Evolutionary conservation across 1,139 yeast genomes (phyloP).

Genomic region (Saccharomyces pastorianus): DNA sequence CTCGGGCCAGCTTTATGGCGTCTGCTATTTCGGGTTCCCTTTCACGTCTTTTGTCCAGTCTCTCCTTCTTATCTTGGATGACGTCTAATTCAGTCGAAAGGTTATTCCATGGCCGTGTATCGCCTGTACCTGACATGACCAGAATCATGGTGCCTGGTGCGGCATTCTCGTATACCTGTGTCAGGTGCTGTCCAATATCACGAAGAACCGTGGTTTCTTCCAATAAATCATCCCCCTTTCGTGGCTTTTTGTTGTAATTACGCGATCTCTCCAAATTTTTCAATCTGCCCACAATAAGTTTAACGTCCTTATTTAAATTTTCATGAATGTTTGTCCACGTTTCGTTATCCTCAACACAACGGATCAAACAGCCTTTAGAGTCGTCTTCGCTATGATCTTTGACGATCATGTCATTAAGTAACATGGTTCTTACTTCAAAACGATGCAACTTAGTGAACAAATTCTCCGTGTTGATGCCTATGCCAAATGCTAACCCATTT

Average conservation of each 20-base stretch:
- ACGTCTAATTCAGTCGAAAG: slow-evolving; percentile 42
- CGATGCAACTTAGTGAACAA: slow-evolving; percentile 33
- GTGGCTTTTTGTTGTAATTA: slow-evolving; percentile 1
- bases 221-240: slow-evolving; percentile 4
- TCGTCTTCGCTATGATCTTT: slow-evolving; percentile 9
- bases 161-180: slow-evolving; percentile 41
- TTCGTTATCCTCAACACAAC: slow-evolving; percentile 53
- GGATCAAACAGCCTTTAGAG: slow-evolving; percentile 31
- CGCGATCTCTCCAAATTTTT: slow-evolving; percentile 45
- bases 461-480: slow-evolving; percentile 39
- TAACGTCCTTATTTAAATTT: slow-evolving; percentile 33
- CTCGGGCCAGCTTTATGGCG: slow-evolving; percentile 44
- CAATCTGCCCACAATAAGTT: slow-evolving; percentile 47
- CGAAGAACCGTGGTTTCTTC: slow-evolving; percentile 16
- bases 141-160: slow-evolving; percentile 57
- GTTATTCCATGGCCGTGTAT: slow-evolving; percentile 38
- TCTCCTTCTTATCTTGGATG: slow-evolving; percentile 27
- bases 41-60: slow-evolving; percentile 37
- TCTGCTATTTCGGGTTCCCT: slow-evolving; percentile 40
- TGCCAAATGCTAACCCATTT: slow-evolving; percentile 62
- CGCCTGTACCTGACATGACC: slow-evolving; percentile 57
- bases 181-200: slow-evolving; percentile 40
- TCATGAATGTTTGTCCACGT: slow-evolving; percentile 38
- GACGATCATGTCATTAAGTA: slow-evolving; percentile 32
- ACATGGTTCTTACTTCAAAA: slow-evolving; percentile 35